phyloP scores from a whole-genome alignment of 2,329 filamentous ascomycete species.

The Curvularia spicifera region DNA sequence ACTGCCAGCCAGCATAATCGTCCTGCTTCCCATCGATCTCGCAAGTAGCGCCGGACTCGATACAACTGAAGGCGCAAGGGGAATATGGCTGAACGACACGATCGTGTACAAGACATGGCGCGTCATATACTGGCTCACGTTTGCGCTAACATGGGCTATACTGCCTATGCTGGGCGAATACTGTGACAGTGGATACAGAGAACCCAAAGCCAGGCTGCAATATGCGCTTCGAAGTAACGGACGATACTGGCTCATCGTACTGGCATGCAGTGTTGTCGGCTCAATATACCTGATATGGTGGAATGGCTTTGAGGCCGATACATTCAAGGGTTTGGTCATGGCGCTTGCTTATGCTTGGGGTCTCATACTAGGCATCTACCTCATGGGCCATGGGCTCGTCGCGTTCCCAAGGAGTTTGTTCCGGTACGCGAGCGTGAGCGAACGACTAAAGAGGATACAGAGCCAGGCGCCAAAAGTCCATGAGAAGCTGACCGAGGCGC shows the following conservation, averaged over 20 bases:
- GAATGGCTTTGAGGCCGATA: slow-evolving; percentile 73
- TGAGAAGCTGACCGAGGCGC: slow-evolving; percentile 86
- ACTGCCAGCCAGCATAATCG: slow-evolving; percentile 86
- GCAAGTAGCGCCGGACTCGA: slow-evolving; percentile 81
- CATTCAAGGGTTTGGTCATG: slow-evolving; percentile 86
- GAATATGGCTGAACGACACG: slow-evolving; percentile 84
- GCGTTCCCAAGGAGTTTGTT: slow-evolving; percentile 84
- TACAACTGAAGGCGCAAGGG: slow-evolving; percentile 69
- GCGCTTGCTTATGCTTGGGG: slow-evolving; percentile 95
- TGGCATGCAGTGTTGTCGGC: slow-evolving; percentile 72
- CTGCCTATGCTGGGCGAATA: slow-evolving; percentile 94
- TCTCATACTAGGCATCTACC: slow-evolving; percentile 86
- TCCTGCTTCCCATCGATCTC: slow-evolving; percentile 94
- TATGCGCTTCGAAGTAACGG: slow-evolving; percentile 89
- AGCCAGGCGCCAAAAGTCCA: slow-evolving; percentile 79
- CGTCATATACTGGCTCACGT: slow-evolving; percentile 97
- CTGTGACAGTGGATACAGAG: slow-evolving; percentile 89
- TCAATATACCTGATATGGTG: slow-evolving; percentile 83
- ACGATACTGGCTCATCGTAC: slow-evolving; percentile 82
- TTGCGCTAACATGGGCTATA: slow-evolving; percentile 92
- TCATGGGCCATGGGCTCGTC: slow-evolving; percentile 97
- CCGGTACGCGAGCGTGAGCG: slow-evolving; percentile 77
- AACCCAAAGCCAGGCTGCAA: slow-evolving; percentile 77
- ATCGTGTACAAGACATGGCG: slow-evolving; percentile 88
- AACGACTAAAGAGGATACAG: slow-evolving; percentile 76